Evolutionary conservation across 441 rosid genomes (phyloP), one percentile per base, ranked within the genome.

Genomic region (Jatropha multifida): DNA sequence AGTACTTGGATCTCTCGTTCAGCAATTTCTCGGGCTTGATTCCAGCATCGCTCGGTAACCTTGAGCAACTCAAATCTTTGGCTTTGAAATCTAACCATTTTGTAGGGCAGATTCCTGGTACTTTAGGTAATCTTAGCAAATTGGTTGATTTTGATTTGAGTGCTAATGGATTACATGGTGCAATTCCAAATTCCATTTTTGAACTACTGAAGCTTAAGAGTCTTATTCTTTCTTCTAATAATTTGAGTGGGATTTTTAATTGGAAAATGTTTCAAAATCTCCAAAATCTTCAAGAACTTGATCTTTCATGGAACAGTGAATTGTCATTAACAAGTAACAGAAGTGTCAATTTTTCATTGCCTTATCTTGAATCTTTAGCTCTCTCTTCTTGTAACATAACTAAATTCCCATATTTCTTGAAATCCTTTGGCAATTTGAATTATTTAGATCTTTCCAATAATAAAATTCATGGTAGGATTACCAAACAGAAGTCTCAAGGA

Each of bases 381-480:
- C 46, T 38, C 17, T 15, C 44, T 32, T 64, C 68, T 2, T 64
- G 68, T 41, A 64, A 64, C 5, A 32, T 63, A 2, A 27, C 20
- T 5, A 7, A 72, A 20, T 8, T 72, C 37, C 51, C 65, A 20
- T 12, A 40, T 42, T 26, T 60, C 14, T 37, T 41, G 14, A 42
- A 8, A 20, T 42, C 40, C 2, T 23, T 4, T 14, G 18, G 8
- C 14, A 1, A 2, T 5, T 59, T 76, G n/a, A 20, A 12, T 4
- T 66, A 20, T 6, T 62, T 81, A 41, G 85, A 82, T 58, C 82
- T 82, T 10, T 76, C 82, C 3, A 38, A 69, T 40, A 82, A 79
- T 49, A 26, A 18, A 2, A 69, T 69, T 55, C 44, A 18, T 20
- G 72, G 72, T 42, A 0, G 40, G 2, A 38, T 69, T 15, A 17